Evolutionary conservation across 1,284 basidiomycete genomes (phyloP).

Genomic region (Cutaneotrichosporon cyanovorans): DNA sequence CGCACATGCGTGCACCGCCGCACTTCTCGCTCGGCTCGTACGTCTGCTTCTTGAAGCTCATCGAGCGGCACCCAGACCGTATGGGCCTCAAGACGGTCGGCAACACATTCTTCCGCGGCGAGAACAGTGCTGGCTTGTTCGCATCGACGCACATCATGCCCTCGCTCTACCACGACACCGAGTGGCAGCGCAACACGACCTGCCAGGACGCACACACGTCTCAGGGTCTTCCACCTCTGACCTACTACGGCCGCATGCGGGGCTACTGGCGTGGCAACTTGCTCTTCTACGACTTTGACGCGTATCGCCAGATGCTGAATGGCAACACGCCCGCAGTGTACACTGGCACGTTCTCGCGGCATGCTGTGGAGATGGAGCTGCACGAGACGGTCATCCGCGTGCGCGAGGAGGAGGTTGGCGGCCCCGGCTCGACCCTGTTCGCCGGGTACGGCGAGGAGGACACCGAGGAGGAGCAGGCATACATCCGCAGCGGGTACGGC

Average conservation of each 20-base stretch:
- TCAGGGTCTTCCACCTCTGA: conserved; percentile 44
- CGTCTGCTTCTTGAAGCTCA: conserved; percentile 32
- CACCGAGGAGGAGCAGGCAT: conserved; percentile 26
- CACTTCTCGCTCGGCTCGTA: conserved; percentile 31
- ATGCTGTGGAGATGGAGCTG: conserved; percentile 37
- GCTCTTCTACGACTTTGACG: conserved; percentile 51
- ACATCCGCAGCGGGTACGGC: conserved; percentile 33
- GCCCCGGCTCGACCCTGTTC: conserved; percentile 30
- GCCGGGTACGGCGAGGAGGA: conserved; percentile 38
- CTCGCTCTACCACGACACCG: conserved; percentile 42
- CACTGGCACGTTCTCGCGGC: conserved; percentile 40
- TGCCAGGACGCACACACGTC: conserved; percentile 47
- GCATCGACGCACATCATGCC: conserved; percentile 28
- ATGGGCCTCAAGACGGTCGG: conserved; percentile 23
- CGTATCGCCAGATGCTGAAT: conserved; percentile 49
- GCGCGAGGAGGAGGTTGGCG: conserved; percentile 38
- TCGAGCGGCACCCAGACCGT: conserved; percentile 34
- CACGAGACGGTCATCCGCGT: conserved; percentile 42
- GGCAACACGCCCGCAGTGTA: conserved; percentile 47
- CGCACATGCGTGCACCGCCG: conserved; percentile 35
- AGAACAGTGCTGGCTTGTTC: conserved; percentile 19
- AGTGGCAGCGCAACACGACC: conserved; percentile 44
- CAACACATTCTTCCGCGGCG: conserved; percentile 20
- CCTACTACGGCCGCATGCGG: conserved; percentile 44
- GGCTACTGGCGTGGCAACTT: conserved; percentile 51